Conservation (phyloP, 345 rosid genomes). For the Iberis pinnata region DNA sequence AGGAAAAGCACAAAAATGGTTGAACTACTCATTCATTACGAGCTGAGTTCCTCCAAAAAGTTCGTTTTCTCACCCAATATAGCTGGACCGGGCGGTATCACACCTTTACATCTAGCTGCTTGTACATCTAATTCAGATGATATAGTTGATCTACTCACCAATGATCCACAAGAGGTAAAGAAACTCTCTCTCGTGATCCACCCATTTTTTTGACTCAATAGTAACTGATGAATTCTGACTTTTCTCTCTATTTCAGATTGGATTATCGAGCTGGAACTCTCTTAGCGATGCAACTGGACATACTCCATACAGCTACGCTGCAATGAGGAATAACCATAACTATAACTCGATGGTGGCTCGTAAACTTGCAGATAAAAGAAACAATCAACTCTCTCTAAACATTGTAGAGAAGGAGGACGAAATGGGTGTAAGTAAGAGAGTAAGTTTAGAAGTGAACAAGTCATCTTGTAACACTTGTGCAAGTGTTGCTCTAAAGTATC, state of each 20-base stretch:
- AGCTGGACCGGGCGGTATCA: constrained; percentile 66
- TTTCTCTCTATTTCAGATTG: constrained; percentile 41
- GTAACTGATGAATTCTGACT: not conserved
- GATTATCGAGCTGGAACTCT: constrained; percentile 62
- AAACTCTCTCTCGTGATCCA: not conserved
- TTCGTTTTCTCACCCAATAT: constrained; percentile 59
- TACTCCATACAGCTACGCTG: constrained; percentile 60
- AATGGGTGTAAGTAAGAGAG: constrained; percentile 21
- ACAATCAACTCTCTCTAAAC: constrained; percentile 60
- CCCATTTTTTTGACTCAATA: not conserved
- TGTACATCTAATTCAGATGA: constrained; percentile 55
- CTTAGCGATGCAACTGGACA: constrained; percentile 49
- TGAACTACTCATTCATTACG: constrained; percentile 56
- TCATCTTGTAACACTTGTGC: constrained; percentile 60
- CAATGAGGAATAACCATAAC: constrained; percentile 52
- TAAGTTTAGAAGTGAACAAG: constrained; percentile 14
- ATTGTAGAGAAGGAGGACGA: constrained; percentile 45
- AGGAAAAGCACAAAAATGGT: constrained; percentile 60
- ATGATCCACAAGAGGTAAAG: constrained; percentile 76
- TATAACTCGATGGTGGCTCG: constrained; percentile 59
- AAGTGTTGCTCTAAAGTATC: constrained; percentile 40
- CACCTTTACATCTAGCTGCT: constrained; percentile 88
- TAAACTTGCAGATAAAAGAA: constrained; percentile 60
- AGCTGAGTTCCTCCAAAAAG: constrained; percentile 26
- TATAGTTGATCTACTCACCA: constrained; percentile 65